Percentiles rank a stretch among this genome's conserved stretches.
These are phyloP conservation scores for Mucor ambiguus DNA, from an alignment of 371 early-diverging fungal species.

Conservation along the genomic window DNA sequence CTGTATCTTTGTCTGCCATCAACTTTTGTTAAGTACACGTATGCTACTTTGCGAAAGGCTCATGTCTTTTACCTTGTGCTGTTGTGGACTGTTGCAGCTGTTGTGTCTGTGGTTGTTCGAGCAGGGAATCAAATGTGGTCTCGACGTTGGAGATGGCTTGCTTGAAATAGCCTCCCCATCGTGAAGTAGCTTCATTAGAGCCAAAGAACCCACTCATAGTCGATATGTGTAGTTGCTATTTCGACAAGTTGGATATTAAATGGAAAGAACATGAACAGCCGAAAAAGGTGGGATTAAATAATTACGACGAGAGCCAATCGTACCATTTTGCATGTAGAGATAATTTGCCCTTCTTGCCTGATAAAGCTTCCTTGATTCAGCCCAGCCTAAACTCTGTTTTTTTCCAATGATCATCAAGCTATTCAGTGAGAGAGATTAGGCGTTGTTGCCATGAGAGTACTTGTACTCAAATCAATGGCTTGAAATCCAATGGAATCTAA, in stretches of 20 bases:
- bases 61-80: background rate
- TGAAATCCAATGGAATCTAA: too few species aligned
- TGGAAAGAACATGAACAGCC: background rate
- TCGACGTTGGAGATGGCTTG: conserved; percentile 81
- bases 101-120: conserved; percentile 48
- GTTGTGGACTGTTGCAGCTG: conserved; percentile 7
- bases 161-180: conserved; percentile 73
- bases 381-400: background rate
- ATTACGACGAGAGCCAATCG: background rate
- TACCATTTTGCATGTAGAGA: background rate
- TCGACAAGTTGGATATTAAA: background rate
- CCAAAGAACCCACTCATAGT: conserved; percentile 49
- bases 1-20: conserved; percentile 10
- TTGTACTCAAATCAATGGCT: too few species aligned
- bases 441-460: too few species aligned
- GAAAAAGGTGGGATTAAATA: conserved; percentile 1
- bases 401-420: too few species aligned
- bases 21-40: background rate
- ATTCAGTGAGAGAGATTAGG: too few species aligned
- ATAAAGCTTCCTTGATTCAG: background rate
- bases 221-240: background rate
- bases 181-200: conserved; percentile 33
- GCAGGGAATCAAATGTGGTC: conserved; percentile 77
- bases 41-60: background rate
- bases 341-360: background rate